Base-by-base conservation (phyloP, 1,284 basidiomycete species). In the Apiotrichum gracile region DNA sequence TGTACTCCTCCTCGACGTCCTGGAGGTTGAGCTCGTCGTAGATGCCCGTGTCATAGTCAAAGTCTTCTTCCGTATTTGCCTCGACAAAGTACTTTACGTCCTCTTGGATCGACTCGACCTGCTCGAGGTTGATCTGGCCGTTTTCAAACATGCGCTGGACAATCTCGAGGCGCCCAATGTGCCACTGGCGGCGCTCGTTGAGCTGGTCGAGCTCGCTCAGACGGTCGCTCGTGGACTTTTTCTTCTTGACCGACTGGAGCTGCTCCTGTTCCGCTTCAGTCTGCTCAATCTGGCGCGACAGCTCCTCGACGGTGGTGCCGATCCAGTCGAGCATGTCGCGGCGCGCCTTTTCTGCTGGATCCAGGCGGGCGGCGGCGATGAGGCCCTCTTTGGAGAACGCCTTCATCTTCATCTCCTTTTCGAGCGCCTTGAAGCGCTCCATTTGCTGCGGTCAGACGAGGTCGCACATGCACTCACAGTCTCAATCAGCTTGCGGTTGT, bases 351-450 rank as follows among this genome's bases (percentile, higher is more conserved):
- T 96, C 91, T 72, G 90, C 91, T 47, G 96, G 96, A 73, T 98
- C 96, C 27, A 98, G 85, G 68, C 89, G 90, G 42, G 91, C 83
- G 5, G 92, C 91, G 52, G 93, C 91, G 60, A 88, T 97, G 33
- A 99, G 82, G 34, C 96, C 96, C 75, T 97, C 96, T 76, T 98
- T 99, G 29, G 93, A 97, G 78, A 98, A 99, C 0, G 96, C 96
- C 75, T 99, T 99, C 59, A 96, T 98, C 83, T 99, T 99, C 92
- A 98, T 97, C 78, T 98, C 96, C 79, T 98, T 99, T 79, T 99
- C 96, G 76, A 91, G 91, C 24, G 94, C 94, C 71, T 99, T 99
- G 83, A 99, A 99, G 70, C 91, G 91, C 79, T 99, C 96, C 96
- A 99, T 99, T 96, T 98, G 96, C 93, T 97, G 76, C 8, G 16